Base-by-base conservation (phyloP, 2,329 filamentous ascomycete genomes). In the Chrysoporthe puriensis region DNA sequence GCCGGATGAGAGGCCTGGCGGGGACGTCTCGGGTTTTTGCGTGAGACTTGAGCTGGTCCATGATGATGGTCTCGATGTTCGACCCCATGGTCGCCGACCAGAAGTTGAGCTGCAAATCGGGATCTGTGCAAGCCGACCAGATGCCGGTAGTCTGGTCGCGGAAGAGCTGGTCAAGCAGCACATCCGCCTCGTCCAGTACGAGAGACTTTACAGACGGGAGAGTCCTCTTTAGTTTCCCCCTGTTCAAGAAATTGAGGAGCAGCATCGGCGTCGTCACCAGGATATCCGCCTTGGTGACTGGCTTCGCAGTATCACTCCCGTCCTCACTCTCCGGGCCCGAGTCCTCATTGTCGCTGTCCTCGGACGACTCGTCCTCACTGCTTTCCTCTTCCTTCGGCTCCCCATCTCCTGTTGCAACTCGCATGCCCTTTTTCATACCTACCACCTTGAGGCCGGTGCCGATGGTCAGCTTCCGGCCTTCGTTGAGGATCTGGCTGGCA, bases 11-110 rank as follows among this genome's bases (percentile, higher is more conserved):
- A 32, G 84, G 89, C 70, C 80, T 83, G 40, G 75, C 75, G 14
- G 73, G 50, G 46, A 74, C 71, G 26, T 72, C 74, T 72, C 84
- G 79, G 48, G 70, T 76, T 54, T 79, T 76, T 62, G 78, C 84
- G 46, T 89, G 85, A 9, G 83, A 79, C 50, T 84, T 80, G 62
- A 96, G 86, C 16, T 90, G 90, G n/a, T 88, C 86, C 7, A 86
- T 86, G 59, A 93, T 87, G 8, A 97, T 83, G 26, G 89, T 84
- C 80, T 99, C 96, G 54, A 98, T 92, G 73, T 91, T 96, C 18
- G 95, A 97, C 3, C 92, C 93, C 90, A 99, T 97, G 0, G 96
- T 99, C 16, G 96, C 96, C 16, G 96, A 98, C 94, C 95, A 99
- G 69, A 97, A 89, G 11, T 91, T 93, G 3, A 93, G 84, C 34